Conservation (phyloP, 2,329 filamentous ascomycete genomes). For the Alternaria incomplexa region DNA sequence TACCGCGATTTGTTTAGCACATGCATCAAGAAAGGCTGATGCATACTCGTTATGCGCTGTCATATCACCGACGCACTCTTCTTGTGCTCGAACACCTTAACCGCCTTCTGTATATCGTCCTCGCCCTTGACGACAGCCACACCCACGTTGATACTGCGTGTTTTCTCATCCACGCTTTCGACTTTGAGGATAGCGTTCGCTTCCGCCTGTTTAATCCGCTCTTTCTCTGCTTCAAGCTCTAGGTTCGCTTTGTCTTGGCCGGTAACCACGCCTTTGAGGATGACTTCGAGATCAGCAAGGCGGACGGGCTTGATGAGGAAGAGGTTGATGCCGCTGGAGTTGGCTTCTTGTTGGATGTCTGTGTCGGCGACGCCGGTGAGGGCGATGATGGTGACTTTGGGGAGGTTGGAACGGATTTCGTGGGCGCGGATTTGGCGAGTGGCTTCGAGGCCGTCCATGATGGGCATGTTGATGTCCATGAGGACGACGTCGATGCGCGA, state of each 20-base stretch:
- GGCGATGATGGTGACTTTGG: constrained; percentile 58
- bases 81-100: constrained; percentile 1
- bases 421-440: constrained; percentile 51
- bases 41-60: background rate
- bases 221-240: constrained; percentile 18
- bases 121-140: constrained; percentile 5
- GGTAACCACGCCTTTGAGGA: constrained; percentile 44
- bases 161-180: background rate
- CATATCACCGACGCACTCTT: constrained; percentile 8
- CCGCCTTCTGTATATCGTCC: background rate
- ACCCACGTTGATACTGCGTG: constrained; percentile 5
- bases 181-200: constrained; percentile 4
- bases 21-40: background rate
- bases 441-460: constrained; percentile 50
- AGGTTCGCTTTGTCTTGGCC: constrained; percentile 34
- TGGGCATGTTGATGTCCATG: constrained; percentile 49
- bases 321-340: constrained; percentile 60
- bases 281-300: constrained; percentile 52
- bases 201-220: constrained; percentile 7
- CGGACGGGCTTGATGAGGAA: constrained; percentile 62
- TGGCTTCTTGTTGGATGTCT: constrained; percentile 58
- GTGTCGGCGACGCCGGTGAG: constrained; percentile 60
- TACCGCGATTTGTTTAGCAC: background rate
- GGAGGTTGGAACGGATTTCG: constrained; percentile 52
- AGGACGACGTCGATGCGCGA: constrained; percentile 39